phyloP scores from a whole-genome alignment of 1,139 yeast species.

The Kluyveromyces sp. region DNA sequence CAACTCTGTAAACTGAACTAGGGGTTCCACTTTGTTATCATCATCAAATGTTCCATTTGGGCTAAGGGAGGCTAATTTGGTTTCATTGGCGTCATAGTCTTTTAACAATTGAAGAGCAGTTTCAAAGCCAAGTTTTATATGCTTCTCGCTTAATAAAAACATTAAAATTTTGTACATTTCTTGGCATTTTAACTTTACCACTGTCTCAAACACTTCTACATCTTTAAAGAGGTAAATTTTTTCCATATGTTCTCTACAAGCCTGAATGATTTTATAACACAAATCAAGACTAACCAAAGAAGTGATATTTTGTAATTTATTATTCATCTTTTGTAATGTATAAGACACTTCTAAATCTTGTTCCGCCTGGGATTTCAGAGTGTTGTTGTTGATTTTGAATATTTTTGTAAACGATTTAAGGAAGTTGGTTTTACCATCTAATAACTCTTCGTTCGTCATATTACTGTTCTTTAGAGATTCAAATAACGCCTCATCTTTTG shows the following conservation, averaged over 20 bases:
- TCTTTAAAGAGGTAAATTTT: slow-evolving; percentile 25
- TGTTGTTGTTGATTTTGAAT: slow-evolving; percentile 39
- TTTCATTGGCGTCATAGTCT: slow-evolving; percentile 59
- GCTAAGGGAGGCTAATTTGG: slow-evolving; percentile 25
- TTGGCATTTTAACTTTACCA: slow-evolving; percentile 37
- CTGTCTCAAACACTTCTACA: slow-evolving; percentile 18
- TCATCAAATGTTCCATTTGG: slow-evolving; percentile 12
- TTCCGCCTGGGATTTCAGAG: slow-evolving; percentile 28
- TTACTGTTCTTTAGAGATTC: slow-evolving; percentile 16
- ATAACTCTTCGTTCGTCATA: slow-evolving; percentile 21
- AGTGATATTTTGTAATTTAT: slow-evolving; percentile 37
- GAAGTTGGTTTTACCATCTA: slow-evolving; percentile 32
- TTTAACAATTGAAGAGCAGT: slow-evolving; percentile 66
- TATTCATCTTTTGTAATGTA: slow-evolving; percentile 43
- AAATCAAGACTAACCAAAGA: slow-evolving; percentile 40
- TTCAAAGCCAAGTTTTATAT: slow-evolving; percentile 73
- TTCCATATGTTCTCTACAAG: slow-evolving; percentile 38
- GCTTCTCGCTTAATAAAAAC: slow-evolving; percentile 58
- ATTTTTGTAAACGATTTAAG: slow-evolving; percentile 58
- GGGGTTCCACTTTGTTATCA: slow-evolving; percentile 57
- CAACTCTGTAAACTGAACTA: slow-evolving; percentile 78
- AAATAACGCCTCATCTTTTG: slow-evolving; percentile 20
- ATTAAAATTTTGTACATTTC: slow-evolving; percentile 60
- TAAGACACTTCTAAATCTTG: slow-evolving; percentile 45
- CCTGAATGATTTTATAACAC: slow-evolving; percentile 37